Evolutionary conservation across 2,329 filamentous ascomycete genomes (phyloP), one percentile per base, ranked within the genome.

Genomic region (Lasiodiplodia sp.): DNA sequence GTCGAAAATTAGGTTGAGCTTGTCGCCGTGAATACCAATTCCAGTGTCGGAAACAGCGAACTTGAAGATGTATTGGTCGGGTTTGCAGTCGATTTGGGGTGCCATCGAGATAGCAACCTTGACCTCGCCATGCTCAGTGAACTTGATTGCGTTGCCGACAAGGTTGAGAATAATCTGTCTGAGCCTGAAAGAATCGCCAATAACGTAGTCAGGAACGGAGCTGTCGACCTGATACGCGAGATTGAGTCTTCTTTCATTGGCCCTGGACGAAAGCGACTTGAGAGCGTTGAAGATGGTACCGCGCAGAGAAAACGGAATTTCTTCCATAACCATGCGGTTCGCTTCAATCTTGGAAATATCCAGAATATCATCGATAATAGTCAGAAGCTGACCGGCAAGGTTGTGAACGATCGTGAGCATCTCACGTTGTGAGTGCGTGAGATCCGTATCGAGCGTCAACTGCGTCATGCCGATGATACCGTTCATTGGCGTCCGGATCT

Each of bases 401-500:
- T 96, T 97, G 82, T 97, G 95, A 74, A 99, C 95, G 75, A 97
- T 97, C 74, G 97, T 98, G 80, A 98, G 84, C 95, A 98, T 98
- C 82, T 99, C 96, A 73, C 96, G 90, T 76, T 97, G 96, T 76
- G 97, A 96, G 76, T 94, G 92, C 56, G 94, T 97, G 69, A 99
- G 85, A 78, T 98, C 84, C 49, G 95, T 97, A 78, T 99, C 96
- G 66, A 99, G 86, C 1, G 96, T 97, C 68, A 99, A 86, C 79
- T 97, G 94, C 2, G 94, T 97, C 95, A 98, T 97, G 76, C 94
- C 94, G 73, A 97, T 97, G 77, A 97, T 97, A 74, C 94, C 94
- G 83, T 97, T 97, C 89, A 97, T 97, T 0, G 94, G 96, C 44
- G 96, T 99, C 78, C 95, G 89, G 74, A 98, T 98, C 81, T 98